These are phyloP conservation scores for Silene coronaria DNA, from an alignment of 179 eudicot genomes.

Conservation along the genomic window DNA sequence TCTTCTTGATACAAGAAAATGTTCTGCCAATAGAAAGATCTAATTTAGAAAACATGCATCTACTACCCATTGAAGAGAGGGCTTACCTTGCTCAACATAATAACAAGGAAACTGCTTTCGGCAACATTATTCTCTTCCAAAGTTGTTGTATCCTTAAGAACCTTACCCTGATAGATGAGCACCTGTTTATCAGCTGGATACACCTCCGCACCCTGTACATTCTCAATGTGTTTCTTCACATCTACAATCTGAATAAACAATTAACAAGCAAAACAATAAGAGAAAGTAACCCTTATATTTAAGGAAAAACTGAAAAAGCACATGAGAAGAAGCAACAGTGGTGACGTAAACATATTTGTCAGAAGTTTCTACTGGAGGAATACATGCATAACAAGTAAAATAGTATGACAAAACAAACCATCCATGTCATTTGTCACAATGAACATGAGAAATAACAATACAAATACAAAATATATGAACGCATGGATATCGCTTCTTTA, in stretches of 20 bases:
- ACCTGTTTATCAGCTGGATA: conserved; percentile 78
- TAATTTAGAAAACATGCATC: background rate
- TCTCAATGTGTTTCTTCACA: conserved; percentile 77
- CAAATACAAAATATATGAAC: background rate
- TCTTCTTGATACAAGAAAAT: background rate
- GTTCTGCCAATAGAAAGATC: background rate
- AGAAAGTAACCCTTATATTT: too few relatives aligned
- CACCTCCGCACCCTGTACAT: conserved; percentile 58
- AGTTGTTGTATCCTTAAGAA: conserved; percentile 80
- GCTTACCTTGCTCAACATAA: conserved; percentile 75
- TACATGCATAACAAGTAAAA: background rate
- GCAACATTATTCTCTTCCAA: conserved; percentile 71
- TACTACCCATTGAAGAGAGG: background rate
- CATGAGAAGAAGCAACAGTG: background rate
- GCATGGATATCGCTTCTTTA: background rate
- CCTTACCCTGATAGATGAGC: conserved; percentile 90
- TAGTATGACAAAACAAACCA: background rate
- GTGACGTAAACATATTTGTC: background rate
- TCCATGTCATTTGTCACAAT: background rate
- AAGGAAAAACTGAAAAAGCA: background rate
- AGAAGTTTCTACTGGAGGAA: background rate
- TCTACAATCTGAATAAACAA: conserved; percentile 54
- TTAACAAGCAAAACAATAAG: background rate
- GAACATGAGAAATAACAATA: background rate
- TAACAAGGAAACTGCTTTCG: conserved; percentile 68